Evolutionary conservation across 148 eudicot genomes (phyloP), one percentile per base, ranked within the genome.

Genomic region (Gaultheria prostrata): DNA sequence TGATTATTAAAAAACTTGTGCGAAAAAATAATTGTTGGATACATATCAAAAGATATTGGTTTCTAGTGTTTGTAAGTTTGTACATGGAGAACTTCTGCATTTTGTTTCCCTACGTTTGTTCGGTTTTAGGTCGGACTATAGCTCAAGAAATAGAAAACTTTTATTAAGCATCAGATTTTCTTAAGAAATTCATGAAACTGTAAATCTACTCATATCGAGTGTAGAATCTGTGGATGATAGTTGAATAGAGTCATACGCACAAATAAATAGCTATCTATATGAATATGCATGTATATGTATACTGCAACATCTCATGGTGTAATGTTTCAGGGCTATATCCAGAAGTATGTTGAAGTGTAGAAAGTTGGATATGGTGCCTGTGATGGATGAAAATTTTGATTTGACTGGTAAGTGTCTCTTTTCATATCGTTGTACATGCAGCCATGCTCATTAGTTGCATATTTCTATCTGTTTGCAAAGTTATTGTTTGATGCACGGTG

Each of bases 281-380:
- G 14, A n/a, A 24, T 24, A 59, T 59, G 61, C 6, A 21, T 59
- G 67, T 9, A 59, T 7, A 59, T 3, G 9, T 59, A 17, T 51
- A n/a, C 24, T 33, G n/a, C 32, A 74, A 81, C 43, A 15, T 30
- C 35, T 80, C 50, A 39, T 35, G n/a, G 53, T 50, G 76, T 80
- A 79, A 26, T 83, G 73, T 49, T 91, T 83, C 99, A 96, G 99
- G 98, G 99, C 48, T 96, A 96, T 89, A 95, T 96, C 72, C 92
- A 91, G 73, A 96, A 96, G 85, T 96, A 94, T 90, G 93, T 89
- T 63, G 91, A 91, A 85, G 89, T 84, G 54, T 91, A 90, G 89
- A 88, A 85, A 63, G 88, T 39, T 87, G 87, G 39, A 72, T 72
- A 39, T 84, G 79, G 33, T 80, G 59, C 73, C 46, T 67, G 51